Evolutionary conservation across 2,329 filamentous ascomycete species (phyloP).

Genomic region (Nectriaceae sp.): DNA sequence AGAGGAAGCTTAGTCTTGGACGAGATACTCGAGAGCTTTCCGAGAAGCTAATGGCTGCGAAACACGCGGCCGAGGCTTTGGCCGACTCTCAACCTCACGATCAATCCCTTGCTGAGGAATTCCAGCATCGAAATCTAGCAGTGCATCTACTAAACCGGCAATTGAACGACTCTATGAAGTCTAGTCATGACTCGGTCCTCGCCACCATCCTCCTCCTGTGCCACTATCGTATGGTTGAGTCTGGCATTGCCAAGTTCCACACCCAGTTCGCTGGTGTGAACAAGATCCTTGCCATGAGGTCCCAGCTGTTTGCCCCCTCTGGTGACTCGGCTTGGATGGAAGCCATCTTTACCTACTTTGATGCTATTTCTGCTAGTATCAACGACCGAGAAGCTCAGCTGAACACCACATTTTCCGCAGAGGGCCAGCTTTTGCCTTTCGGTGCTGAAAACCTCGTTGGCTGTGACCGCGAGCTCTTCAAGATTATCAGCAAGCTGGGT

Average conservation of each 20-base stretch:
- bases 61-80: slow-evolving; percentile 45
- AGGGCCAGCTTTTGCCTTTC: slow-evolving; percentile 52
- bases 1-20: slow-evolving; percentile 65
- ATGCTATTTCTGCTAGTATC: slow-evolving; percentile 87
- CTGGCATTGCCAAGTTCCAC: slow-evolving; percentile 88
- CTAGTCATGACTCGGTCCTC: slow-evolving; percentile 82
- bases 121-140: slow-evolving; percentile 78
- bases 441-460: slow-evolving; percentile 84
- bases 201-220: slow-evolving; percentile 87
- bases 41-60: slow-evolving; percentile 50
- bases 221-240: slow-evolving; percentile 92
- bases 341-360: slow-evolving; percentile 90
- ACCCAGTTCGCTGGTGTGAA: slow-evolving; percentile 92
- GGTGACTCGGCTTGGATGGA: slow-evolving; percentile 87
- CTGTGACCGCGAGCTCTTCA: slow-evolving; percentile 85
- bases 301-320: slow-evolving; percentile 48
- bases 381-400: slow-evolving; percentile 90
- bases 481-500: slow-evolving; percentile 79
- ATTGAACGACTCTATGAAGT: slow-evolving; percentile 72
- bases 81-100: slow-evolving; percentile 56
- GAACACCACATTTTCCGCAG: slow-evolving; percentile 60
- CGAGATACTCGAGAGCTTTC: slow-evolving; percentile 55
- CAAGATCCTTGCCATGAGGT: slow-evolving; percentile 78
- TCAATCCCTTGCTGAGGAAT: slow-evolving; percentile 73
- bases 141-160: slow-evolving; percentile 83